Base-by-base conservation (phyloP, 257 asterid species). In the Mentha longifolia region DNA sequence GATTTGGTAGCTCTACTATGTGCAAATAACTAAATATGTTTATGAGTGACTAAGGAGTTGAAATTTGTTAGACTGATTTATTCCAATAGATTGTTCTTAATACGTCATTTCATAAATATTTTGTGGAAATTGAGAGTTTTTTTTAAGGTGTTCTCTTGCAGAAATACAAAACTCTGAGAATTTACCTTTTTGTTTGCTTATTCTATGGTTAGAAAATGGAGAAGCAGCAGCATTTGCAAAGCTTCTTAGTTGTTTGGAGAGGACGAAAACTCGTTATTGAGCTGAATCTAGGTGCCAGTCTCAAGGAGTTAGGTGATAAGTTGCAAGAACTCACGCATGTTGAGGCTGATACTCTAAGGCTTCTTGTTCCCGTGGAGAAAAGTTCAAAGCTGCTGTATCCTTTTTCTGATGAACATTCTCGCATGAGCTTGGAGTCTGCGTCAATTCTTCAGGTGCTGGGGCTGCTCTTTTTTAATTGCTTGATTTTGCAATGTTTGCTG, bases 281-380 rank as follows among this genome's bases (percentile, higher is more conserved):
- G 76, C 80, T 89, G 68, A 78, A 78, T 20, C 82, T 69, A 60
- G 65, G 62, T 76, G 85, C 87, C 76, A 77, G 86, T 56, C 83
- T 94, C 46, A 89, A 89, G 80, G 92, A 90, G 35, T 78, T 94
- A 83, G 99, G 99, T 49, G 83, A 81, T 54, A 82, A 84, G 74
- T 78, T 94, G 86, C 88, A 71, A 72, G 76, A 78, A 39, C 85
- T 89, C 80, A 91, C 97, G 39, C 82, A 80, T 74, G 89, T 90
- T 30, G 80, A 83, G 73, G 83, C 83, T 1, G 91, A 86, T 71
- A 91, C 98, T 25, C 64, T 94, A 73, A 85, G 98, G 61, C 80
- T 94, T 20, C 85, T 94, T 83, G 91, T 91, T 73, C 86, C 95
- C 33, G 37, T 63, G 25, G 82, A 84, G 70, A 91, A 82, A 81